phyloP scores from a whole-genome alignment of 177 flowering plant genomes.

The Vitis hybrid region DNA sequence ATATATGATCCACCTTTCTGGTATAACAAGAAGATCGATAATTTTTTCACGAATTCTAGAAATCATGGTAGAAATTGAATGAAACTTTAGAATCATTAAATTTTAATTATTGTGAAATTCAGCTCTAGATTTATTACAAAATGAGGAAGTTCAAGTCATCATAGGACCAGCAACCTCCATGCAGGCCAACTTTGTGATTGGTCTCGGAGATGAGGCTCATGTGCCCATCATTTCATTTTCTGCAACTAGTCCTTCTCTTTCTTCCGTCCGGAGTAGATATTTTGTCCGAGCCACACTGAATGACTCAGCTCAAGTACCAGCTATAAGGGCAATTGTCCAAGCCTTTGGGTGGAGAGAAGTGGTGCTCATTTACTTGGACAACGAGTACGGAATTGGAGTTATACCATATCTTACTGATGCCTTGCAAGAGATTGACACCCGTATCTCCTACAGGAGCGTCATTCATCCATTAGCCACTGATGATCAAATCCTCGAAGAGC shows the following conservation, averaged over 20 bases:
- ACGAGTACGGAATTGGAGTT: constrained; percentile 4
- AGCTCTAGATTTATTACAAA: constrained; percentile 19
- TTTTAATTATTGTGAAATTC: neutral
- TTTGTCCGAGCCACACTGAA: constrained; percentile 19
- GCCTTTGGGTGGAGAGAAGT: constrained; percentile 23
- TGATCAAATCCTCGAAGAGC: constrained; percentile 15
- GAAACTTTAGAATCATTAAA: too few relatives aligned
- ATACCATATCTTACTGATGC: constrained; percentile 18
- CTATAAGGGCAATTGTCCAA: constrained; percentile 14
- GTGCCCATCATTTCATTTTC: constrained; percentile 26
- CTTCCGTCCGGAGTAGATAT: constrained; percentile 14
- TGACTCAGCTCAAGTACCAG: constrained; percentile 24
- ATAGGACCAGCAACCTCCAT: constrained; percentile 21
- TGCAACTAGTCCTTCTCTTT: constrained; percentile 18
- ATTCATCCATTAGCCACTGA: constrained; percentile 16
- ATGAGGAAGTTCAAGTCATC: constrained; percentile 23
- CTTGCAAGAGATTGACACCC: constrained; percentile 13
- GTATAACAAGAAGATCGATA: too few relatives aligned
- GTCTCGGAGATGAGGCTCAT: constrained; percentile 19
- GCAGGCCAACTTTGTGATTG: constrained; percentile 19
- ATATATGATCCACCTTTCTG: too few relatives aligned
- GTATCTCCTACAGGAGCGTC: constrained; percentile 18
- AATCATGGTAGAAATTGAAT: too few relatives aligned
- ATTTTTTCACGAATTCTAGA: too few relatives aligned
- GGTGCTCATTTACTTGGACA: constrained; percentile 12